These are phyloP conservation scores for Metarhizium humberi DNA, from an alignment of 2,329 filamentous ascomycete species.

Conservation along the genomic window DNA sequence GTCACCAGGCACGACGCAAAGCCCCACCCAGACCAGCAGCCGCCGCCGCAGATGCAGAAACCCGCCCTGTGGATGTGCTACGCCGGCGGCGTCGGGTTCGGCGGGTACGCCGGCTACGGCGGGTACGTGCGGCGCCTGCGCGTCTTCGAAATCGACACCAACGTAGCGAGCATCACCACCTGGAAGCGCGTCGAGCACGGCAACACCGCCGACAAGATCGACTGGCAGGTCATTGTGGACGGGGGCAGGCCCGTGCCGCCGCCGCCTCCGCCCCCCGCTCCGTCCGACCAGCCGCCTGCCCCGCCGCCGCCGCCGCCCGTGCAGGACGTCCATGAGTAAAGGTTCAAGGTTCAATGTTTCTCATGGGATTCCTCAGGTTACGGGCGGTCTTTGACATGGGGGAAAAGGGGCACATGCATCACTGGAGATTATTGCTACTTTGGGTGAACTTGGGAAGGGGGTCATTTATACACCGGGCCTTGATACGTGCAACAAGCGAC, in stretches of 20 bases:
- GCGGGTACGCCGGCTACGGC: slow-evolving; percentile 87
- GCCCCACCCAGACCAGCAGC: slow-evolving; percentile 2
- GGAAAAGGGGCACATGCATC: no score
- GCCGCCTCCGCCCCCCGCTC: slow-evolving; percentile 11
- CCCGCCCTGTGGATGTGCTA: slow-evolving; percentile 97
- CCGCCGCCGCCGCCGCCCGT: slow-evolving; percentile 8
- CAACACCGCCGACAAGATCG: slow-evolving; percentile 41
- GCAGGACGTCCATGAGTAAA: slow-evolving; percentile 7
- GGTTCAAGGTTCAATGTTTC: no score
- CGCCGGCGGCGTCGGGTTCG: slow-evolving; percentile 82
- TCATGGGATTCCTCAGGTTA: no score
- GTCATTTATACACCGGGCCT: neutral
- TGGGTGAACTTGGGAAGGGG: no score
- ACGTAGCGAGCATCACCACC: slow-evolving; percentile 77
- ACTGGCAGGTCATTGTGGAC: slow-evolving; percentile 59
- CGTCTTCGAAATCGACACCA: slow-evolving; percentile 90
- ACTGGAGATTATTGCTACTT: no score
- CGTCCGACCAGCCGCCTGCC: neutral
- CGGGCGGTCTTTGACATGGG: no score
- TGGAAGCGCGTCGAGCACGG: slow-evolving; percentile 82
- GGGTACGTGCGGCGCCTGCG: slow-evolving; percentile 76
- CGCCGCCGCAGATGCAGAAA: slow-evolving; percentile 19
- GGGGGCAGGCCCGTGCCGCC: slow-evolving; percentile 38
- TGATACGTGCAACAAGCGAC: neutral
- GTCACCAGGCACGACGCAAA: slow-evolving; percentile 13